Base-by-base conservation (phyloP, 2,329 filamentous ascomycete genomes). In the Fusarium decemcellulare region DNA sequence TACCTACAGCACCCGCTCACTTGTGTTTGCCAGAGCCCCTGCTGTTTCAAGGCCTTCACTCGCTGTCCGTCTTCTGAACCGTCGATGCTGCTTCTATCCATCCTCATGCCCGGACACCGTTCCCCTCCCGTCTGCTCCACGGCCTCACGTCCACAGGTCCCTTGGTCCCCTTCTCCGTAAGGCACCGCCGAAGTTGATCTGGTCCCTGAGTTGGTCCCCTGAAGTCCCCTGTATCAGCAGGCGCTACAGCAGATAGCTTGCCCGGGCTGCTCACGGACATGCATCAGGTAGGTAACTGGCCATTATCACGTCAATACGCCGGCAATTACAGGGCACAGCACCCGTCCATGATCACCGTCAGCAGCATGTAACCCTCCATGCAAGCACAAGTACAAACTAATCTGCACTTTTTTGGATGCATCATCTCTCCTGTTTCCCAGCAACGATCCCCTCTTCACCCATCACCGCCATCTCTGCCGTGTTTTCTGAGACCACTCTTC, bases 281-380 rank as follows among this genome's bases (percentile, higher is more conserved):
- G 30, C 53, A 46, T 61, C 47, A 54, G 40, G 60, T 51, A 50
- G 40, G 39, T 62, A 48, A 71, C 59, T 71, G 61, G 37, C 64
- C 54, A 50, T 66, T 65, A 47, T 68, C 67, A 59, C 61, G 56
- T 57, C 64, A 71, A 71, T 50, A 54, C 34, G 48, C 60, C 57
- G 51, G 54, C 52, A 61, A 57, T 68, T 60, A 42, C 67, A 71
- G 54, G 56, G 42, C 56, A 61, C 59, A 61, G 57, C 47, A 50
- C 37, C 56, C 27, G 44, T 23, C 46, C 59, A 47, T 43, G 40
- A 23, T 30, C 32, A 18, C 27, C 15, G 30, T 57, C 32, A 47
- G 40, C 36, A 47, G 37, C 32, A 48, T 42, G 48, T 27, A 50
- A n/a, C 52, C 42, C 51, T 52, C 53, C 23, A 23, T 23, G 23